Percentiles rank a stretch among this genome's conserved stretches.
Conservation (phyloP, 2,329 filamentous ascomycete genomes). For the Cryphonectria carpinicola region DNA sequence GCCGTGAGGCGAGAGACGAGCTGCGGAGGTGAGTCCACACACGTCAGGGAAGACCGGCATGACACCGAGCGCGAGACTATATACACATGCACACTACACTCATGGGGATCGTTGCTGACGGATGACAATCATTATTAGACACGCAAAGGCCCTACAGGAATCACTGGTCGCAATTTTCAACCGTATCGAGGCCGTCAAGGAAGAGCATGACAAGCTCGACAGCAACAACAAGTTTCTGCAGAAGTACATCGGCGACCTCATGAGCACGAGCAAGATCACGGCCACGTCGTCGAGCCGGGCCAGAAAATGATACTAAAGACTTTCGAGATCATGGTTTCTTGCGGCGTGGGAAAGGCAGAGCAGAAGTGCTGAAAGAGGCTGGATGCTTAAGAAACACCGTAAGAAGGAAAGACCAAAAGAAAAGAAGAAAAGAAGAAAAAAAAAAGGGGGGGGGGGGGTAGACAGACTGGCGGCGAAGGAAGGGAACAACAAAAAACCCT, state of each 20-base stretch:
- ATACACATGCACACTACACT: not conserved
- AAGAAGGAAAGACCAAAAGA: not conserved
- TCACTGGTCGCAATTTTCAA: conserved; percentile 89
- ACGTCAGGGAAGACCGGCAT: not conserved
- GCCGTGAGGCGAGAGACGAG: conserved; percentile 76
- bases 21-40: conserved; percentile 54
- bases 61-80: not conserved
- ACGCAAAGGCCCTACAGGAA: conserved; percentile 86
- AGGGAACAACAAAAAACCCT: conserved; percentile 20
- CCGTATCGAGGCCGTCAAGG: conserved; percentile 90
- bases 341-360: conserved; percentile 1
- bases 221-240: conserved; percentile 96
- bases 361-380: conserved; percentile 3
- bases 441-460: not conserved
- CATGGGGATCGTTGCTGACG: conserved; percentile 24
- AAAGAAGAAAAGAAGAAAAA: conserved; percentile 4
- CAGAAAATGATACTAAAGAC: conserved; percentile 52
- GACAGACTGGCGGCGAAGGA: conserved; percentile 19
- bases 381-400: conserved; percentile 1
- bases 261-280: conserved; percentile 80
- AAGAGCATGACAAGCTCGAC: conserved; percentile 95
- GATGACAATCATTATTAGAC: conserved; percentile 54
- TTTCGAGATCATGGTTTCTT: not conserved
- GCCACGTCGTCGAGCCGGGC: conserved; percentile 52
- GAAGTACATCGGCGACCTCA: conserved; percentile 96